These are phyloP conservation scores for Coemansia sp. DNA, from an alignment of 192 early-diverging fungal species.

Conservation along the genomic window DNA sequence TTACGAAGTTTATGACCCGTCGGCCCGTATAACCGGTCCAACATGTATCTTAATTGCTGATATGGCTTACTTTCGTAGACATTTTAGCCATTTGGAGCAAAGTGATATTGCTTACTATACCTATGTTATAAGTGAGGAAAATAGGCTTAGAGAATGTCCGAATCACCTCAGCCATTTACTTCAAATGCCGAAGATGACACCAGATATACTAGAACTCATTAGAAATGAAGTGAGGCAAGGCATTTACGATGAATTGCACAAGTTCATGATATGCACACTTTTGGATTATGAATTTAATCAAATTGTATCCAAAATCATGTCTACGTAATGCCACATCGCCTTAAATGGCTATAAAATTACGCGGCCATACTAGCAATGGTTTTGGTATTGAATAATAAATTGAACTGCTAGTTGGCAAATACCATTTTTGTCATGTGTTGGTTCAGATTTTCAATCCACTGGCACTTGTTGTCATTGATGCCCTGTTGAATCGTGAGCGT, in stretches of 20 bases:
- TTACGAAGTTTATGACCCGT: not conserved
- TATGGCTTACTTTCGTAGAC: not conserved
- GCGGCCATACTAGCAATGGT: too few relatives aligned
- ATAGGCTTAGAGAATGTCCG: not conserved
- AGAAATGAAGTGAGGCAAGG: not conserved
- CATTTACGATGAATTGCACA: not conserved
- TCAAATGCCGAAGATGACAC: not conserved
- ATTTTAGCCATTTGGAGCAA: not conserved
- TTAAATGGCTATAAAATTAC: too few relatives aligned
- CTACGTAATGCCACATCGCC: too few relatives aligned
- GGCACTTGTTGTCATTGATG: too few relatives aligned
- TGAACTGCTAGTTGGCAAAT: too few relatives aligned
- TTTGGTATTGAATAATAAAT: too few relatives aligned
- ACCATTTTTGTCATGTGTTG: too few relatives aligned
- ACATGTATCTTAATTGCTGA: not conserved
- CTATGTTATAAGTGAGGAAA: not conserved
- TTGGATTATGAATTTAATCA: not conserved
- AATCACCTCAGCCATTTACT: not conserved
- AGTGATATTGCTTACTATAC: not conserved
- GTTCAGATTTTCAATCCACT: too few relatives aligned
- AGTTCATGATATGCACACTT: not conserved
- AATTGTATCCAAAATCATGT: too few relatives aligned
- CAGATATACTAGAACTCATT: not conserved
- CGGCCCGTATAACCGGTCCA: not conserved
- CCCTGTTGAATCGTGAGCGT: too few relatives aligned